Evolutionary conservation across 208 protist genomes (phyloP).

Genomic region (Entamoeba moshkovskii): DNA sequence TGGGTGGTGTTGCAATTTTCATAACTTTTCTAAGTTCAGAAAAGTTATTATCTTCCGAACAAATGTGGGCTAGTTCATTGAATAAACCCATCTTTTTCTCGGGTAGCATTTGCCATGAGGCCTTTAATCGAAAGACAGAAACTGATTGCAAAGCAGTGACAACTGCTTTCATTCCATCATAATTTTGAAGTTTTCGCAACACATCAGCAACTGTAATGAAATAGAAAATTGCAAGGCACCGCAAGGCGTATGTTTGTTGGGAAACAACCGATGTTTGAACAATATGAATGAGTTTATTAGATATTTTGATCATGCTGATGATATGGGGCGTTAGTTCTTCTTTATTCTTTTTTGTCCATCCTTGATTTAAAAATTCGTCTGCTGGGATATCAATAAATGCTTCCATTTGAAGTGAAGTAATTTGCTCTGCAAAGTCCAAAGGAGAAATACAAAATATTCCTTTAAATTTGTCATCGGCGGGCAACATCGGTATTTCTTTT

Average conservation of each 20-base stretch:
- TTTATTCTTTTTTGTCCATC: conserved; percentile 12
- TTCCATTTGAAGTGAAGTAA: conserved; percentile 10
- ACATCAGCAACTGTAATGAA: background rate
- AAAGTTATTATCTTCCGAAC: conserved; percentile 5
- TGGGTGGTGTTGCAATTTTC: background rate
- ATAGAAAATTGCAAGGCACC: background rate
- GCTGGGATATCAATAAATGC: background rate
- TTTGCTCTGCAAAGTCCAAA: conserved; percentile 9
- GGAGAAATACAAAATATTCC: background rate
- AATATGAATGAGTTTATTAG: conserved; percentile 1
- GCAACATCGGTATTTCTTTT: background rate
- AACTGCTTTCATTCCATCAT: conserved; percentile 6
- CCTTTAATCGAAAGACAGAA: conserved; percentile 4
- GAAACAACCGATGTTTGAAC: background rate
- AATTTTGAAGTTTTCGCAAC: background rate
- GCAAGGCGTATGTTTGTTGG: background rate
- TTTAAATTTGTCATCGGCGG: background rate
- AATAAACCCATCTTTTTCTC: background rate
- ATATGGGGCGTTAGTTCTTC: background rate
- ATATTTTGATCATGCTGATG: conserved; percentile 1
- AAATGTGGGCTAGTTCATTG: background rate
- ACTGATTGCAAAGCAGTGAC: background rate
- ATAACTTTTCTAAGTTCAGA: background rate
- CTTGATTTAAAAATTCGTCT: conserved; percentile 5
- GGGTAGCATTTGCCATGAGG: background rate